A percentile compares a stretch with the other conserved stretches of the same genome.
Conservation (phyloP, 179 eudicot species). For the Corrigiola litoralis region DNA sequence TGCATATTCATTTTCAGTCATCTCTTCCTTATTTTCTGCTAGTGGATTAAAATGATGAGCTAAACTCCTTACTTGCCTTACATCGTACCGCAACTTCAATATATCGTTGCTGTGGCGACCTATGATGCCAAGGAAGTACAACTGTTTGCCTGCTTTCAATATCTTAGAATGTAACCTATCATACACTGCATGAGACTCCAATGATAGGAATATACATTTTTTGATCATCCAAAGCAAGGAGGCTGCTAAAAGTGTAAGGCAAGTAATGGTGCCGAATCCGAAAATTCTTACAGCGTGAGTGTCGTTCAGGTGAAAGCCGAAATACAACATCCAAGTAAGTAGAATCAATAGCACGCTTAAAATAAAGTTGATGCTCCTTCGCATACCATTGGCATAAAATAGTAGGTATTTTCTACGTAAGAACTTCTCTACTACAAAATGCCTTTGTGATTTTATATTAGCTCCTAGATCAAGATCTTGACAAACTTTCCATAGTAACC, state of each 20-base stretch:
- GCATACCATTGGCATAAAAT: not conserved
- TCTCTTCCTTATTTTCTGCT: too few relatives aligned
- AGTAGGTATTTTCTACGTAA: not conserved
- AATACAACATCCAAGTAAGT: not conserved
- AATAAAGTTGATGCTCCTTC: constrained; percentile 13
- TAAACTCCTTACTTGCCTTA: not conserved
- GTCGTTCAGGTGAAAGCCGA: not conserved
- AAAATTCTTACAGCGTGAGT: not conserved
- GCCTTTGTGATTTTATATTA: not conserved
- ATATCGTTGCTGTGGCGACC: not conserved
- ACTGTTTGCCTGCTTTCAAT: not conserved
- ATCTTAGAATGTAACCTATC: not conserved
- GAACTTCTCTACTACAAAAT: not conserved
- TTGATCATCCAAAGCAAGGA: constrained; percentile 17
- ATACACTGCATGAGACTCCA: constrained; percentile 3
- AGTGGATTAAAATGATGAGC: not conserved
- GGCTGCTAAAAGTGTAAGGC: not conserved
- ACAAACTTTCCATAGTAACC: not conserved
- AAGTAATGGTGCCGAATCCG: not conserved
- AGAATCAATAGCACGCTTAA: constrained; percentile 9
- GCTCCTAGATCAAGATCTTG: not conserved
- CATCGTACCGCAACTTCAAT: not conserved
- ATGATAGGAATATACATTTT: not conserved
- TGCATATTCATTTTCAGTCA: too few relatives aligned
- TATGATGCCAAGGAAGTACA: constrained; percentile 9